A percentile compares a stretch with the other conserved stretches of the same genome.
Evolutionary conservation across 1,284 basidiomycete species (phyloP).

Genomic region (Neolentinus lepideus): DNA sequence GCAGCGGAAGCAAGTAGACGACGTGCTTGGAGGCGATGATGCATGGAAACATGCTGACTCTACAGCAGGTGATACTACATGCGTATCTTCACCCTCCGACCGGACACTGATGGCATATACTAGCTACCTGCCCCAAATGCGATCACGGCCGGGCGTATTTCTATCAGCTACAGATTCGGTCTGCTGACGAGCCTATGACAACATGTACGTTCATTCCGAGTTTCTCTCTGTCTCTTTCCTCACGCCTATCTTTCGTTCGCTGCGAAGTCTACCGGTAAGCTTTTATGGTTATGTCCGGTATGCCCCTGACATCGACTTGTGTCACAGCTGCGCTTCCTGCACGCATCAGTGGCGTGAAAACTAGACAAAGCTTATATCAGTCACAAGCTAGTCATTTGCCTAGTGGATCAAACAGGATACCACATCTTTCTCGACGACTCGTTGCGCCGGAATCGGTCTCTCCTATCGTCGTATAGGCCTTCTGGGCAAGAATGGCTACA

Average conservation of each 20-base stretch:
- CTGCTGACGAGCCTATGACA: conserved; percentile 96
- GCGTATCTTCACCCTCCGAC: conserved; percentile 1
- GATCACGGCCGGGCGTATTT: conserved; percentile 88
- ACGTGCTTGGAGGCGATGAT: conserved; percentile 90
- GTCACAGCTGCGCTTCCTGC: conserved; percentile 43
- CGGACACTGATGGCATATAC: not conserved
- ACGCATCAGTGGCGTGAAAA: conserved; percentile 60
- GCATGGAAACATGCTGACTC: conserved; percentile 95
- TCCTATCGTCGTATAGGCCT: no score
- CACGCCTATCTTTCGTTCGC: conserved; percentile 5
- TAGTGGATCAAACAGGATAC: no score
- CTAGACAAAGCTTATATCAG: conserved; percentile 14
- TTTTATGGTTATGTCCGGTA: conserved; percentile 11
- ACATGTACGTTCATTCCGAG: conserved; percentile 63
- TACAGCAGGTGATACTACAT: conserved; percentile 55
- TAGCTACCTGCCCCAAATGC: conserved; percentile 87
- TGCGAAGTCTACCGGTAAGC: conserved; percentile 27
- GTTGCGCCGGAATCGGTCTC: no score
- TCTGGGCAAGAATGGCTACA: no score
- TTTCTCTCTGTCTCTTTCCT: conserved; percentile 5
- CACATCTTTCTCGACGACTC: no score
- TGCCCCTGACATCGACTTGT: conserved; percentile 2
- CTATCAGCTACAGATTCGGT: conserved; percentile 94
- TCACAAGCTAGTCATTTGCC: not conserved
- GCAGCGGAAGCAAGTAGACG: conserved; percentile 84